Conservation (phyloP, 129 eudicot genomes). For the Logfia minima region DNA sequence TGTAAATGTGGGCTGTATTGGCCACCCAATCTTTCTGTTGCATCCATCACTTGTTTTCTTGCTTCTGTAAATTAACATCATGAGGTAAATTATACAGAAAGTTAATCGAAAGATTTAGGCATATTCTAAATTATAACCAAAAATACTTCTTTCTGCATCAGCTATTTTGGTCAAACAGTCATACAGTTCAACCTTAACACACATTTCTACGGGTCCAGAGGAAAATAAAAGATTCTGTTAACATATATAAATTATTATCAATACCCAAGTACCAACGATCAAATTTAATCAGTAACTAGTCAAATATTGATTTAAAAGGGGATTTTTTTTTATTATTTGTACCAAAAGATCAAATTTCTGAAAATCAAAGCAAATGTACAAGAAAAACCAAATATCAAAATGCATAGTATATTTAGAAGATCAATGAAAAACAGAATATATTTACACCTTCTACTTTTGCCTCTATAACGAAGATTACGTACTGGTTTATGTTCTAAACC, state of each 20-base stretch:
- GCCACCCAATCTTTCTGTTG: slow-evolving; percentile 91
- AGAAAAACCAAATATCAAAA: too few relatives aligned
- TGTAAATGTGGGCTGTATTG: slow-evolving; percentile 88
- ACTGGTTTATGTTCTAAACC: background rate
- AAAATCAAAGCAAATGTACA: too few relatives aligned
- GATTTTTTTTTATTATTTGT: too few relatives aligned
- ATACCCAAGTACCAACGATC: too few relatives aligned
- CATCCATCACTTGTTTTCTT: slow-evolving; percentile 89
- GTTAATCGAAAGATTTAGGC: background rate
- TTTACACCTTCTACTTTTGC: background rate
- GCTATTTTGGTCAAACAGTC: background rate
- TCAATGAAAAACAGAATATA: too few relatives aligned
- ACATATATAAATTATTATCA: too few relatives aligned
- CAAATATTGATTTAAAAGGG: too few relatives aligned
- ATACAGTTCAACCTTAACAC: background rate
- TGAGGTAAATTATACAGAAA: slow-evolving; percentile 4
- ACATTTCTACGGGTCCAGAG: too few relatives aligned
- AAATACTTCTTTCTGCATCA: background rate
- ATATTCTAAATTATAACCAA: background rate
- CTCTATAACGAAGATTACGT: background rate
- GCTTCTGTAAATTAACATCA: slow-evolving; percentile 55
- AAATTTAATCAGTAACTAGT: too few relatives aligned
- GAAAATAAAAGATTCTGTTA: too few relatives aligned
- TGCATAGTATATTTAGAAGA: too few relatives aligned
- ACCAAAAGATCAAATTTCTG: too few relatives aligned